These are phyloP conservation scores for Ormosia emarginata DNA, from an alignment of 306 rosid species.

Conservation along the genomic window DNA sequence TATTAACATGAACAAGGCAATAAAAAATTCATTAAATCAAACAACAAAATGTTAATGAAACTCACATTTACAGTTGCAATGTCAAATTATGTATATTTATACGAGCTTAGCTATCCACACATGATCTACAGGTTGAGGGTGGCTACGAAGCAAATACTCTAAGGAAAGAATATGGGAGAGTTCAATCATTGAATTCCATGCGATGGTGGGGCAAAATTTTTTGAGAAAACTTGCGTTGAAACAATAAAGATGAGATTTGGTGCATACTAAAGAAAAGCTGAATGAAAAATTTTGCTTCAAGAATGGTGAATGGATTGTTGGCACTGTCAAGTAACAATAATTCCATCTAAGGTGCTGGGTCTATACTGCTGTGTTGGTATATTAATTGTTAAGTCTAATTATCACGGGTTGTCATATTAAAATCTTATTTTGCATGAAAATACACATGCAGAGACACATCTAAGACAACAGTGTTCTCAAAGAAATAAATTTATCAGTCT, in stretches of 20 bases:
- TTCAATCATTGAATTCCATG: neutral
- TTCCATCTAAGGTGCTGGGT: neutral
- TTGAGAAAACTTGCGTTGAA: neutral
- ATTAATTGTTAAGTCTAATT: neutral
- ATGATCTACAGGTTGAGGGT: neutral
- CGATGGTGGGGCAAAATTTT: neutral
- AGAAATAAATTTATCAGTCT: neutral
- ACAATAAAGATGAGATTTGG: neutral
- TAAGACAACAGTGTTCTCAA: neutral
- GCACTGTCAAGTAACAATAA: neutral
- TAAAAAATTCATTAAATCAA: conserved; percentile 1
- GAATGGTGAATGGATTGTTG: neutral
- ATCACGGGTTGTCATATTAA: neutral
- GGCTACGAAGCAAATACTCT: neutral
- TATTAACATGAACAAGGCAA: neutral
- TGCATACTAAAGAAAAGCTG: neutral
- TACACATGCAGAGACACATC: neutral
- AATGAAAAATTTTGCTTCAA: neutral
- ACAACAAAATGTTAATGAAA: neutral
- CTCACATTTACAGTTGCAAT: neutral
- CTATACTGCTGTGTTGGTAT: neutral
- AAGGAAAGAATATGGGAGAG: neutral
- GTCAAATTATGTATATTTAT: conserved; percentile 8
- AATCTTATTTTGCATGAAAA: neutral
- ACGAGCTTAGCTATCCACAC: neutral